Evolutionary conservation across 345 rosid species (phyloP).

Genomic region (Eucalyptus decipiens): DNA sequence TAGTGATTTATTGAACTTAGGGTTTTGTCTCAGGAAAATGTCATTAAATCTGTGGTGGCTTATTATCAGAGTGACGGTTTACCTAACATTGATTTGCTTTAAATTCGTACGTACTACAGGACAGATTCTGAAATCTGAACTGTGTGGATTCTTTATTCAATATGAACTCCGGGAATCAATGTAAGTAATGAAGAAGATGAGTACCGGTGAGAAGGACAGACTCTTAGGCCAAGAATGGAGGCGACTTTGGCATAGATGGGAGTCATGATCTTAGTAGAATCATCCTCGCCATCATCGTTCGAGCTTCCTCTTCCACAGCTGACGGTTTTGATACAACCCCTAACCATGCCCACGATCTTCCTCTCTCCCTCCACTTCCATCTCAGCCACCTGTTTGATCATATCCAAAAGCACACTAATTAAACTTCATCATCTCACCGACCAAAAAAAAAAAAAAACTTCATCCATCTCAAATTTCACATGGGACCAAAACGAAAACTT

Average conservation of each 20-base stretch:
- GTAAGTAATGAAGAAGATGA: neutral
- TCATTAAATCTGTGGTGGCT: neutral
- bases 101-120: neutral
- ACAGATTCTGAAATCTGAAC: neutral
- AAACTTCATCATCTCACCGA: neutral
- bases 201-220: constrained; percentile 75
- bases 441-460: neutral
- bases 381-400: constrained; percentile 63
- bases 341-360: constrained; percentile 73
- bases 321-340: constrained; percentile 80
- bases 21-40: neutral
- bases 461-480: neutral
- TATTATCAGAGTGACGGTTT: neutral
- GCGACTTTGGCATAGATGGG: constrained; percentile 67
- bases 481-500: neutral
- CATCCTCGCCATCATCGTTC: neutral
- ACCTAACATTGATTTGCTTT: neutral
- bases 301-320: constrained; percentile 38
- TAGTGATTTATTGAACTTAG: neutral
- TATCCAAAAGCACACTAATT: neutral
- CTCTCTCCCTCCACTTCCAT: constrained; percentile 12
- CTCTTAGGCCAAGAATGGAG: constrained; percentile 33
- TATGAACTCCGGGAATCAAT: neutral
- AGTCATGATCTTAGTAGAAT: neutral
- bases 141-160: neutral